Percentiles rank a stretch among this genome's conserved stretches.
phyloP scores from a whole-genome alignment of 179 eudicot species.

The Corrigiola litoralis region DNA sequence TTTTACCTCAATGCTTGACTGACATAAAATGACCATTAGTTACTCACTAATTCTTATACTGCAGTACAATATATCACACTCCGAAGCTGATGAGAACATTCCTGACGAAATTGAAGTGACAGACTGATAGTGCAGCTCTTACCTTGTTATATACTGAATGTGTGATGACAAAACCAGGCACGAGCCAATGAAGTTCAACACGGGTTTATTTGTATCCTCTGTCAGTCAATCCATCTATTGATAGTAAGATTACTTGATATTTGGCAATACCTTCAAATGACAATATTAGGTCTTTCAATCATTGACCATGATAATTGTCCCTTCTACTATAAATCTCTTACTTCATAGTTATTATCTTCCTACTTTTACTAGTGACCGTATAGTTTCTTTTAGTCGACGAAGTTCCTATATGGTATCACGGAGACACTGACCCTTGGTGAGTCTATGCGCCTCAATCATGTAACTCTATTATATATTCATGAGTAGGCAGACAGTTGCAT shows the following conservation, averaged over 20 bases:
- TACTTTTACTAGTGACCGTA: too few species aligned
- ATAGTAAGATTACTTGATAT: neutral
- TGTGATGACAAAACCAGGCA: neutral
- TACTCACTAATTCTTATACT: neutral
- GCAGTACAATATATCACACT: neutral
- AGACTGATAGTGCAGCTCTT: neutral
- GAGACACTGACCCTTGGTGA: neutral
- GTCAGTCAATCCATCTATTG: neutral
- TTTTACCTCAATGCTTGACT: neutral
- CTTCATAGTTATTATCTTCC: too few species aligned
- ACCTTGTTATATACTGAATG: conserved; percentile 2
- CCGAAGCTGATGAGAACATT: too few species aligned
- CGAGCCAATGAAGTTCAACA: neutral
- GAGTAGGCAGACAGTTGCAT: conserved; percentile 4
- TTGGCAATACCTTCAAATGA: too few species aligned
- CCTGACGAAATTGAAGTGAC: neutral
- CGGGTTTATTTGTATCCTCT: neutral
- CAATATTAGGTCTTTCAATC: too few species aligned
- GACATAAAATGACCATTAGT: neutral
- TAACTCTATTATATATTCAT: neutral
- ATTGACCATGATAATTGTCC: too few species aligned
- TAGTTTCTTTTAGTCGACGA: too few species aligned
- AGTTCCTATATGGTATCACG: too few species aligned
- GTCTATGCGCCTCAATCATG: neutral
- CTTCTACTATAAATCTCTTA: too few species aligned